Conservation (phyloP, 2,329 filamentous ascomycete species). For the Helminthosporium solani region DNA sequence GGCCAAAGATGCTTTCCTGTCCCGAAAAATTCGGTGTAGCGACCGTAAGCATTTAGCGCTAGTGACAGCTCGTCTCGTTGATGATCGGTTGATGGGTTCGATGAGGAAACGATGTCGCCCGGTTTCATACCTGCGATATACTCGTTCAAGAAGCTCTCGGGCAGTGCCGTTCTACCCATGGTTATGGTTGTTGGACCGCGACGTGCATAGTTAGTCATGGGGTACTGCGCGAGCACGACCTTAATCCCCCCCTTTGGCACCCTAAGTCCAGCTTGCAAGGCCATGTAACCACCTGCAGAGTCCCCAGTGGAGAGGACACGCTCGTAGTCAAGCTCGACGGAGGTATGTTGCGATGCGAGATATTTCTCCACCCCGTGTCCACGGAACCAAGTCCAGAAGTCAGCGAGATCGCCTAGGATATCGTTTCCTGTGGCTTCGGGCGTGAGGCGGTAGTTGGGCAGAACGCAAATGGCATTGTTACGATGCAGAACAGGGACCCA, state of each 20-base stretch:
- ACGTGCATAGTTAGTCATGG: slow-evolving; percentile 27
- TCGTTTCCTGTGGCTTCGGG: slow-evolving; percentile 51
- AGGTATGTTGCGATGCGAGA: slow-evolving; percentile 14
- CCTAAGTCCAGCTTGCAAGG: slow-evolving; percentile 32
- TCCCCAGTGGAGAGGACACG: slow-evolving; percentile 38
- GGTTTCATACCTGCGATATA: slow-evolving; percentile 21
- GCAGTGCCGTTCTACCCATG: slow-evolving; percentile 10
- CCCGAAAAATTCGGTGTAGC: slow-evolving; percentile 32
- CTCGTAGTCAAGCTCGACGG: slow-evolving; percentile 24
- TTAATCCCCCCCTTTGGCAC: slow-evolving; percentile 22
- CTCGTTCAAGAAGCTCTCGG: slow-evolving; percentile 19
- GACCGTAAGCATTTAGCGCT: slow-evolving; percentile 20
- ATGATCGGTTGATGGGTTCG: slow-evolving; percentile 14
- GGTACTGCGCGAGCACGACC: slow-evolving; percentile 29
- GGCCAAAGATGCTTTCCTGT: slow-evolving; percentile 26
- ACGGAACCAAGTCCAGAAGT: slow-evolving; percentile 52
- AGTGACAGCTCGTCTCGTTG: slow-evolving; percentile 16
- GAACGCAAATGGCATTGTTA: slow-evolving; percentile 49
- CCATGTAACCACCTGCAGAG: slow-evolving; percentile 43
- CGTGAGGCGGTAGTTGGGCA: slow-evolving; percentile 54
- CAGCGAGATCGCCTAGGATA: slow-evolving; percentile 50
- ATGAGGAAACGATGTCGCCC: slow-evolving; percentile 20
- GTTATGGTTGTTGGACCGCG: neutral
- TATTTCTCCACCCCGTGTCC: slow-evolving; percentile 8
- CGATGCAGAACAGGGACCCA: slow-evolving; percentile 43